Evolutionary conservation across 805 yeast species (phyloP), one percentile per base, ranked within the genome.

Genomic region (Scheffersomyces stipitis): DNA sequence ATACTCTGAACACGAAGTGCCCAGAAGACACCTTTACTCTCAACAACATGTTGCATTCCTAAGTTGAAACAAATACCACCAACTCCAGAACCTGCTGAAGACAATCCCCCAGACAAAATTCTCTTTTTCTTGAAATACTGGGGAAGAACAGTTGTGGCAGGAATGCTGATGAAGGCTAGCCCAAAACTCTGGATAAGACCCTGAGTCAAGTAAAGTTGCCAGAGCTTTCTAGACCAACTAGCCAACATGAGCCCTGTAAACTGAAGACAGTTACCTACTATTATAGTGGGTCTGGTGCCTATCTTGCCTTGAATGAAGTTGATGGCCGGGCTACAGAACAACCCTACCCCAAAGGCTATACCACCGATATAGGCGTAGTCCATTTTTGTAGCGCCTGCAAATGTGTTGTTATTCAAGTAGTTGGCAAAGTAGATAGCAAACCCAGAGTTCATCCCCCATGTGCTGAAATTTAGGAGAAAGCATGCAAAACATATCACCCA

Each of bases 381-480:
- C 31, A 49, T 48, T 31, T 53, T 52, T 33, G 38, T 33, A 2
- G 52, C 59, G 7, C 52, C 55, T 1, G 18, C 16, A 26, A 54
- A 54, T 5, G 51, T 45, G 17, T 34, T 43, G 16, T 52, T 29
- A 30, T 53, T 49, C 15, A 50, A 34, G 39, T 54, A 51, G 29
- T 49, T 36, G 2, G 57, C 42, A 15, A 54, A 44, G 33, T 48
- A 54, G 15, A 54, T 43, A 20, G 56, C 59, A 31, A 51, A 54
- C 6, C 56, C 59, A 16, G 55, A 46, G 37, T 54, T 54, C 41
- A 54, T 55, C 3, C 59, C 59, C 59, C 59, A 54, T 4, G 58
- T 52, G 20, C 45, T 43, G 39, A 51, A 49, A 29, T 49, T 52
- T 26, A 52, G 40, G n/a, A 54, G 31, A 30, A 52, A 51, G 24